phyloP scores from a whole-genome alignment of 2,329 filamentous ascomycete species.

The Blastomyces emzantsi region DNA sequence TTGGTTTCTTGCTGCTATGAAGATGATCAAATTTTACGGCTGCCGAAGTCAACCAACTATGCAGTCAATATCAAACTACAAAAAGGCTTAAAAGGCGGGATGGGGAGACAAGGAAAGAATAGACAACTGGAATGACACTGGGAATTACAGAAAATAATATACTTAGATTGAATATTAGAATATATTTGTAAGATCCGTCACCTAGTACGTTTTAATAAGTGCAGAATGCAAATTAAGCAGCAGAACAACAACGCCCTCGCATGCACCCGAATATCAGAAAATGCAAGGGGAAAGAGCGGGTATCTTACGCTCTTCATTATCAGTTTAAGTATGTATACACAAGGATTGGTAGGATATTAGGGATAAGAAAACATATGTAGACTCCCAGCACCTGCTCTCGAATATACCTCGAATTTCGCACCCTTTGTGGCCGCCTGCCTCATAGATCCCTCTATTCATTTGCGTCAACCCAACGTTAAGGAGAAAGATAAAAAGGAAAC shows the following conservation, averaged over 20 bases:
- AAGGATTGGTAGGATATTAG: slow-evolving; percentile 15
- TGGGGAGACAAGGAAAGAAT: neutral
- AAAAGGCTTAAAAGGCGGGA: neutral
- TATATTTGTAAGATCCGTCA: neutral
- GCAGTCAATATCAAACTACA: neutral
- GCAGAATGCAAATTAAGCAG: neutral
- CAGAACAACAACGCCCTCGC: neutral
- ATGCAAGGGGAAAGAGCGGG: slow-evolving; percentile 13
- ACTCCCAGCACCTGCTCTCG: slow-evolving; percentile 6
- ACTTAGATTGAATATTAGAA: neutral
- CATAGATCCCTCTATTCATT: neutral
- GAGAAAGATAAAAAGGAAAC: neutral
- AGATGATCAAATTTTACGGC: slow-evolving; percentile 6
- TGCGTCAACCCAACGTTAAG: neutral
- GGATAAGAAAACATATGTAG: slow-evolving; percentile 15
- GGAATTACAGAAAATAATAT: neutral
- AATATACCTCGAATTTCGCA: neutral
- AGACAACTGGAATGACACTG: neutral
- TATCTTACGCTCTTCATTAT: slow-evolving; percentile 34
- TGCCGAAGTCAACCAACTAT: neutral
- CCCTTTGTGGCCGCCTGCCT: neutral
- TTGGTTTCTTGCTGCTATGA: neutral
- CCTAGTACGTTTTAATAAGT: neutral
- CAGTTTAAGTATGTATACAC: slow-evolving; percentile 33
- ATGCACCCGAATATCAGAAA: neutral